These are phyloP conservation scores for Globisporangium viniferum DNA, from an alignment of 352 stramenopile species.

Conservation along the genomic window DNA sequence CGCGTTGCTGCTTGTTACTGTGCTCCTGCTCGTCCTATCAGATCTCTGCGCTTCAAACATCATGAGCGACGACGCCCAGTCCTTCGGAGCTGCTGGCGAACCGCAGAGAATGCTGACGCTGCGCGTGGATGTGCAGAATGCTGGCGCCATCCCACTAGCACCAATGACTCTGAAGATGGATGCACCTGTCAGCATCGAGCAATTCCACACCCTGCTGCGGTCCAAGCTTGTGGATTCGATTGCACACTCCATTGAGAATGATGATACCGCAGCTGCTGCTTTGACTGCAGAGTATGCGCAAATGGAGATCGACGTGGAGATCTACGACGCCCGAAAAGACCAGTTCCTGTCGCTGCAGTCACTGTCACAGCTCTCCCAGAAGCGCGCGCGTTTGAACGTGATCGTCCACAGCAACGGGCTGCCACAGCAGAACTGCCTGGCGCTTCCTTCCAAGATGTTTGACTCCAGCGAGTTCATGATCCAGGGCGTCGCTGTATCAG, in stretches of 20 bases:
- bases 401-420: conserved; percentile 21
- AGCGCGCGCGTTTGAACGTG: conserved; percentile 39
- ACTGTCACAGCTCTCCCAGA: conserved; percentile 22
- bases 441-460: conserved; percentile 61
- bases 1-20: neutral
- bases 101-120: conserved; percentile 10
- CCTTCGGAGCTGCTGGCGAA: neutral
- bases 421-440: conserved; percentile 24
- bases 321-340: conserved; percentile 34
- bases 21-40: neutral
- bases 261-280: neutral
- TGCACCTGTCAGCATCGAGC: conserved; percentile 4
- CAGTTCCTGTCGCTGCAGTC: conserved; percentile 29
- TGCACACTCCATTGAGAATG: too few relatives aligned
- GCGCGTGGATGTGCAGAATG: conserved; percentile 19
- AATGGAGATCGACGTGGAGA: conserved; percentile 33
- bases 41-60: neutral
- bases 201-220: conserved; percentile 6
- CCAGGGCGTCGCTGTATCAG: conserved; percentile 37
- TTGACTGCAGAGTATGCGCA: neutral
- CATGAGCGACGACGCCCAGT: neutral
- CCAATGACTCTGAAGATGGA: conserved; percentile 13
- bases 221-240: conserved; percentile 5
- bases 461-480: conserved; percentile 55
- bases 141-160: neutral